Percentiles rank a stretch among this genome's conserved stretches.
Evolutionary conservation across 1,284 basidiomycete species (phyloP).

Genomic region (Fomitopsis palustris): DNA sequence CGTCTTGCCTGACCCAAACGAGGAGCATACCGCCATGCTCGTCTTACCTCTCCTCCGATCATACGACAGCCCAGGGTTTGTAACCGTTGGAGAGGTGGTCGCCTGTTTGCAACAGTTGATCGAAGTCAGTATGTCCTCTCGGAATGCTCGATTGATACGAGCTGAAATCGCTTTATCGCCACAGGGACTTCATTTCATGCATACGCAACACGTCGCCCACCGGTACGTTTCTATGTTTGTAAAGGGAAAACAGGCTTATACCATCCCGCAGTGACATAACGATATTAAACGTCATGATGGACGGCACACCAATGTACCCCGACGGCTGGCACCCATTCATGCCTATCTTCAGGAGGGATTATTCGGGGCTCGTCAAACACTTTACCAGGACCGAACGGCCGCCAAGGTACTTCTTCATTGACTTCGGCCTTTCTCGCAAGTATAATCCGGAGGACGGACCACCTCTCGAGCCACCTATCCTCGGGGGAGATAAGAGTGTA

Average conservation of each 20-base stretch:
- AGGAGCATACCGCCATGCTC: constrained; percentile 8
- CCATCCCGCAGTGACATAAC: constrained; percentile 13
- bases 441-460: constrained; percentile 8
- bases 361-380: constrained; percentile 15
- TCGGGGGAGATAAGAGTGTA: constrained; percentile 14
- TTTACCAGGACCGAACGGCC: constrained; percentile 24
- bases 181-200: too few relatives aligned
- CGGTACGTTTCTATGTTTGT: too few relatives aligned
- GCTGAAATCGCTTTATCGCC: too few relatives aligned
- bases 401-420: constrained; percentile 26
- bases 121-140: constrained; percentile 21
- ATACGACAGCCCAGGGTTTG: constrained; percentile 12
- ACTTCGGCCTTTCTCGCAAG: constrained; percentile 32
- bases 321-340: constrained; percentile 23
- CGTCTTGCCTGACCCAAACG: too few relatives aligned
- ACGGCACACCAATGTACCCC: constrained; percentile 24
- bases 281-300: constrained; percentile 34
- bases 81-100: constrained; percentile 15
- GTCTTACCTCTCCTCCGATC: constrained; percentile 22
- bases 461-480: constrained; percentile 12
- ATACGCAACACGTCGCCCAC: too few relatives aligned
- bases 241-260: too few relatives aligned
- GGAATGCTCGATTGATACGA: too few relatives aligned
- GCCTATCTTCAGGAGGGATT: constrained; percentile 9
- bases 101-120: constrained; percentile 18